phyloP scores from a whole-genome alignment of 768 basidiomycete genomes.

The Lentinus brumalis region DNA sequence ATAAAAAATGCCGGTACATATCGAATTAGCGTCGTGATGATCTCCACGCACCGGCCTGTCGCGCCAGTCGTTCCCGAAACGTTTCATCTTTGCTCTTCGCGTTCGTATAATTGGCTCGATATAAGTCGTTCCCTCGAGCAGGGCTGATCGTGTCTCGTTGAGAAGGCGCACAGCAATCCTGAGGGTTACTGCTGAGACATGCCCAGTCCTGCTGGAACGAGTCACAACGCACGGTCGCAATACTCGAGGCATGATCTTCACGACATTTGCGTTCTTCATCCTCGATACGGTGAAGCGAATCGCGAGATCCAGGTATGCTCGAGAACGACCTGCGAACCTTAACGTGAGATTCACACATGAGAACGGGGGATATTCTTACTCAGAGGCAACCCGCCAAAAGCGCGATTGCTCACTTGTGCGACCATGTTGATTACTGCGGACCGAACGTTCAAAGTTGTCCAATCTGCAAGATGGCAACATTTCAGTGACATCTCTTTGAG shows the following conservation, averaged over 20 bases:
- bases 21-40: not conserved
- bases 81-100: constrained; percentile 23
- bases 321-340: not conserved
- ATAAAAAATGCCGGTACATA: not conserved
- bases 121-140: constrained; percentile 11
- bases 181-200: not conserved
- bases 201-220: not conserved
- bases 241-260: constrained; percentile 35
- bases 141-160: constrained; percentile 1
- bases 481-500: not conserved
- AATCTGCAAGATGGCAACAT: constrained; percentile 25
- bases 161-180: constrained; percentile 25
- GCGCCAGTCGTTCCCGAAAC: constrained; percentile 28
- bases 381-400: constrained; percentile 35
- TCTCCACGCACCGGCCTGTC: constrained; percentile 33
- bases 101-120: constrained; percentile 35
- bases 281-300: constrained; percentile 36
- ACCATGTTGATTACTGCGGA: constrained; percentile 27
- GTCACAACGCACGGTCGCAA: constrained; percentile 30
- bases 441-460: constrained; percentile 21
- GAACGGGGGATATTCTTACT: constrained; percentile 26
- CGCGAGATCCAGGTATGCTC: constrained; percentile 30
- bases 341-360: not conserved
- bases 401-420: constrained; percentile 30
- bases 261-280: constrained; percentile 22